These are phyloP conservation scores for Collybiopsis luxurians DNA, from an alignment of 768 basidiomycete genomes.

Conservation along the genomic window DNA sequence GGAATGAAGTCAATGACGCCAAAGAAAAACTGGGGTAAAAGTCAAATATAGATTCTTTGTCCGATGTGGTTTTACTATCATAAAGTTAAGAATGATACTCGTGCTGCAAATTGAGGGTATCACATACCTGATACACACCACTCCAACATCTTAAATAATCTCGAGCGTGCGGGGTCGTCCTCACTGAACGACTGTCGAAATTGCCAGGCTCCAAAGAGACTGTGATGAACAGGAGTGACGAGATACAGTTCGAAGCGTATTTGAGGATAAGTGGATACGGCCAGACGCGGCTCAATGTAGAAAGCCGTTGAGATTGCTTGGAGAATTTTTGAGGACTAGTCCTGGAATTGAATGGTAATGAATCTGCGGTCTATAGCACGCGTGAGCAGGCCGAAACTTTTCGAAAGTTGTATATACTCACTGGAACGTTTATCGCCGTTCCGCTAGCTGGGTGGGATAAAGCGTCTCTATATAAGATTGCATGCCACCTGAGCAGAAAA, in stretches of 20 bases:
- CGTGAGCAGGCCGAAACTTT: not conserved
- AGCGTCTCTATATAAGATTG: slow-evolving; percentile 60
- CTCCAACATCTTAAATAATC: slow-evolving; percentile 56
- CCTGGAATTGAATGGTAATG: slow-evolving; percentile 68
- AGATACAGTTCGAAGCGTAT: slow-evolving; percentile 75
- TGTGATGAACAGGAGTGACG: slow-evolving; percentile 61
- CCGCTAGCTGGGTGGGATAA: slow-evolving; percentile 77
- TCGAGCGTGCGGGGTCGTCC: slow-evolving; percentile 44
- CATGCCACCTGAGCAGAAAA: slow-evolving; percentile 79
- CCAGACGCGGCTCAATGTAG: slow-evolving; percentile 37
- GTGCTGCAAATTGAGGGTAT: not conserved
- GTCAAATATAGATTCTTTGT: slow-evolving; percentile 60
- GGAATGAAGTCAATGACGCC: slow-evolving; percentile 37
- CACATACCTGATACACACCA: slow-evolving; percentile 72
- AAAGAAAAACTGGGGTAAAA: slow-evolving; percentile 41
- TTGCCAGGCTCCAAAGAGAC: slow-evolving; percentile 68
- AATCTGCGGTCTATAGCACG: slow-evolving; percentile 56
- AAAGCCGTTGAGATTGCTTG: slow-evolving; percentile 55
- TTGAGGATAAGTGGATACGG: slow-evolving; percentile 60
- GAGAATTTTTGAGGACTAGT: slow-evolving; percentile 79
- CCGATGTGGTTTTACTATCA: slow-evolving; percentile 59
- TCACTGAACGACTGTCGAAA: slow-evolving; percentile 74
- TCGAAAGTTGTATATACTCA: slow-evolving; percentile 33
- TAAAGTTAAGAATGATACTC: slow-evolving; percentile 5
- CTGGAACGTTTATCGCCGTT: slow-evolving; percentile 62